Base-by-base conservation (phyloP, 192 early-diverging fungal genomes). In the Entomortierella beljakovae region DNA sequence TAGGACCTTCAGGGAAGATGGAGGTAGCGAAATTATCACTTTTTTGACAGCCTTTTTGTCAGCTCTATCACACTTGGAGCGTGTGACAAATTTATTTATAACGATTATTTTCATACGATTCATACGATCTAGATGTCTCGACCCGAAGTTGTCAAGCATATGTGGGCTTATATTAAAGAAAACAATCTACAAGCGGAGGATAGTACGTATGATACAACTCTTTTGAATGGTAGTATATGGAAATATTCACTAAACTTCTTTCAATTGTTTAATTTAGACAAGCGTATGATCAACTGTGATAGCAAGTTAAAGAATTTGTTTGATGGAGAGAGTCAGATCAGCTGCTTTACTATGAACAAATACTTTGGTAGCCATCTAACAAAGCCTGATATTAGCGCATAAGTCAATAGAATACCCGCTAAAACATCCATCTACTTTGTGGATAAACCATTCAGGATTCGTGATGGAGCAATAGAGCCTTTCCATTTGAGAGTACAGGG, bases 331-430 rank as follows among this genome's bases (percentile, higher is more conserved):
- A 82, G 86, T 38, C 28, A 84, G 49, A 82, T 90, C 37, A 85
- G 84, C 57, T 87, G 84, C 34, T 90, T 90, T 64, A 71, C 79
- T 0, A 90, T 90, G 89, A 90, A 88, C 71, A 87, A 82, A 49
- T 76, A 87, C 64, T 63, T 90, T 25, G 77, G 79, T 26, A 80
- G 54, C n/a, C 90, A 92, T 61, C 57, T 91, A 31, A 76, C 79
- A 37, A 87, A 87, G 33, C 82, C 83, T 42, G 73, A 81, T 8
- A 67, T 71, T 18, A 15, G 37, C 11, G 33, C 46, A 37, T 53
- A n/a, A n/a, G n/a, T n/a, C n/a, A n/a, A n/a, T n/a, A n/a, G n/a
- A n/a, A n/a, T n/a, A n/a, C n/a, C n/a, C n/a, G n/a, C n/a, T n/a
- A n/a, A n/a, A n/a, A n/a, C n/a, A n/a, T n/a, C n/a, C n/a, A n/a